A percentile compares a stretch with the other conserved stretches of the same genome.
These are phyloP conservation scores for Triticum timopheevii DNA, from an alignment of 176 grass and related monocot species.

Conservation along the genomic window DNA sequence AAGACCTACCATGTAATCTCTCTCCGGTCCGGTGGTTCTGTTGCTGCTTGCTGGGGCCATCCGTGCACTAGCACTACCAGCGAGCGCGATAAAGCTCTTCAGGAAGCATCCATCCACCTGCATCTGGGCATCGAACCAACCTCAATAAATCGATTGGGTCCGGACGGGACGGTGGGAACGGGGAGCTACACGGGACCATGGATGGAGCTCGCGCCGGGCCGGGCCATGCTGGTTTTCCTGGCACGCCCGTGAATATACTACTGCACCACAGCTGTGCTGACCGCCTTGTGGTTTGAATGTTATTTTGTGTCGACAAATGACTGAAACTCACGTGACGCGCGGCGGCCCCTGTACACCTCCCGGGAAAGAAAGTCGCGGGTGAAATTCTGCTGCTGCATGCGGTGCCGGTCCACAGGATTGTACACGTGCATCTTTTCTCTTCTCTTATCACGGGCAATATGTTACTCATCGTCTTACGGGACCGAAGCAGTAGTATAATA, in stretches of 20 bases:
- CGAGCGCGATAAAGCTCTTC: neutral
- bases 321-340: no score
- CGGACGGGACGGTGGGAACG: neutral
- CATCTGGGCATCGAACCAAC: neutral
- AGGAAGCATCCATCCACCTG: conserved; percentile 4
- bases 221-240: neutral
- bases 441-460: no score
- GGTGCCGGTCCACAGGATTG: no score
- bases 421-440: no score
- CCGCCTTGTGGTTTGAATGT: neutral
- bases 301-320: neutral
- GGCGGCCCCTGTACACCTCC: no score
- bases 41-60: neutral
- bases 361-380: no score
- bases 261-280: neutral
- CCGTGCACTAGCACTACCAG: neutral
- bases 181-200: neutral
- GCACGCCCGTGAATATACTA: neutral
- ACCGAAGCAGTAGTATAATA: no score
- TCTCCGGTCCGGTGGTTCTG: neutral
- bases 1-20: neutral
- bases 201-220: neutral
- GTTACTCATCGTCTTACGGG: no score
- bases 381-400: no score
- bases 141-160: neutral